A percentile compares a stretch with the other conserved stretches of the same genome.
These are phyloP conservation scores for Themeda triandra DNA, from an alignment of 176 grass and related monocot genomes.

Conservation along the genomic window DNA sequence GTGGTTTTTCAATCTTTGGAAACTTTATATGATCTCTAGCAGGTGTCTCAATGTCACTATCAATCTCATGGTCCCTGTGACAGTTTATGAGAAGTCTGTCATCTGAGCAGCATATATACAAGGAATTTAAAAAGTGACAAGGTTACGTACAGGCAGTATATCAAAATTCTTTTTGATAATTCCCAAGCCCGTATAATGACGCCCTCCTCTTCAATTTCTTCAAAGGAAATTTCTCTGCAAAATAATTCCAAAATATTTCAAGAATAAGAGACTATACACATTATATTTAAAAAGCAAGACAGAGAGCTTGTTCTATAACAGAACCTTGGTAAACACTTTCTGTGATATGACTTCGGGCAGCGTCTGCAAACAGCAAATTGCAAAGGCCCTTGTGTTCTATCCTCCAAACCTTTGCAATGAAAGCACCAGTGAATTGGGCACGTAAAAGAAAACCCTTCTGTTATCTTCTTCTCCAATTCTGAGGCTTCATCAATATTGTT, in stretches of 20 bases:
- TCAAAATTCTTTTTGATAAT: constrained; percentile 73
- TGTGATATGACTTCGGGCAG: constrained; percentile 86
- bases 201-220: constrained; percentile 44
- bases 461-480: constrained; percentile 60
- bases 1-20: constrained; percentile 26
- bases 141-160: constrained; percentile 69
- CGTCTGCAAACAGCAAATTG: constrained; percentile 93
- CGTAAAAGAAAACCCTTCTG: constrained; percentile 64
- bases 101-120: constrained; percentile 30
- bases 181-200: constrained; percentile 57
- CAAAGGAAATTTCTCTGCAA: constrained; percentile 54
- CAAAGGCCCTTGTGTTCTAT: constrained; percentile 50
- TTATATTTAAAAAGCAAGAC: neutral
- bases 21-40: constrained; percentile 69
- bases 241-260: constrained; percentile 15
- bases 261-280: constrained; percentile 12
- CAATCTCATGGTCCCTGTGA: constrained; percentile 73
- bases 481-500: constrained; percentile 44
- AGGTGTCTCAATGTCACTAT: constrained; percentile 55
- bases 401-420: constrained; percentile 68
- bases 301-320: neutral
- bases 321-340: constrained; percentile 89
- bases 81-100: constrained; percentile 17
- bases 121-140: neutral
- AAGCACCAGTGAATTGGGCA: constrained; percentile 83